Percentiles rank a stretch among this genome's conserved stretches.
phyloP scores from a whole-genome alignment of 768 basidiomycete genomes.

The Galerina marginata region DNA sequence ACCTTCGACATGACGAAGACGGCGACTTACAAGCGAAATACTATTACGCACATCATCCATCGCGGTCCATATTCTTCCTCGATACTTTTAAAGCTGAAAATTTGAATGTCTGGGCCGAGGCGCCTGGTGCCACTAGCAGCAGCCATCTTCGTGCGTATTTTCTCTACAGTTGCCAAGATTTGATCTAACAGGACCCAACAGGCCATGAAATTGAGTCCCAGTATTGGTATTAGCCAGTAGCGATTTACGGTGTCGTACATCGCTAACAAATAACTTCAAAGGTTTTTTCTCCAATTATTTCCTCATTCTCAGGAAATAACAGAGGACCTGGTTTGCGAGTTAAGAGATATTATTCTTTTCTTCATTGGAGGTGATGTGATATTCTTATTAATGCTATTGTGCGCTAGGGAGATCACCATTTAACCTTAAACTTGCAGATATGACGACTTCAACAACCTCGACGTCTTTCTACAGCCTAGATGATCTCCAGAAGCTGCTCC shows the following conservation, averaged over 20 bases:
- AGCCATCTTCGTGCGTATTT: conserved; percentile 45
- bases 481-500: conserved; percentile 43
- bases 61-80: conserved; percentile 58
- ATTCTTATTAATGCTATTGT: background rate
- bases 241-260: background rate
- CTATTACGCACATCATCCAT: conserved; percentile 43
- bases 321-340: conserved; percentile 33
- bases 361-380: conserved; percentile 37
- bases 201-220: conserved; percentile 45
- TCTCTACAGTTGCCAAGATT: background rate
- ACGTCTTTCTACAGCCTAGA: conserved; percentile 42
- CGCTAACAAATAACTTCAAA: conserved; percentile 6
- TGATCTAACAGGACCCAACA: conserved; percentile 15
- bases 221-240: conserved; percentile 39
- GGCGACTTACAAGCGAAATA: conserved; percentile 22
- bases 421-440: conserved; percentile 32
- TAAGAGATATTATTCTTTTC: conserved; percentile 44
- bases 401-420: background rate
- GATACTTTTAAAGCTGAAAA: conserved; percentile 42
- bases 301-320: conserved; percentile 34
- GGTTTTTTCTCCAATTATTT: conserved; percentile 43
- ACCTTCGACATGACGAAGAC: conserved; percentile 35
- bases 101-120: conserved; percentile 35
- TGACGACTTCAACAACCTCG: conserved; percentile 42
- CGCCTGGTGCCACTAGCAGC: conserved; percentile 41